Base-by-base conservation (phyloP, 352 stramenopile species). In the Globisporangium mamillatum region DNA sequence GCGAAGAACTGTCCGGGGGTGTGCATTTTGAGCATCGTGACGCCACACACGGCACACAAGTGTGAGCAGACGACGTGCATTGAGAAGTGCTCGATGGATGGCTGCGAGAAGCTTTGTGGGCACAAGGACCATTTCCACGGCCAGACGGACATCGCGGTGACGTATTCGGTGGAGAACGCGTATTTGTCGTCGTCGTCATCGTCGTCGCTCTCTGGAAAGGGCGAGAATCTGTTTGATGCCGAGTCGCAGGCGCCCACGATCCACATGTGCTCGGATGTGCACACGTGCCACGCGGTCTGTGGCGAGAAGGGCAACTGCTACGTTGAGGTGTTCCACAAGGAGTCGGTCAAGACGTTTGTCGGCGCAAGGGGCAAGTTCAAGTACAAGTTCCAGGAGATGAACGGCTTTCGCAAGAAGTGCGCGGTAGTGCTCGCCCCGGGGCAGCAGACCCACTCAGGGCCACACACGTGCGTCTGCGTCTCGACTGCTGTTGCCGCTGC, bases 321-420 rank as follows among this genome's bases (percentile, higher is more conserved):
- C 32, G 77, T 92, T 0, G 80, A 91, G 57, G 83, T 94, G 34
- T 81, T 86, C 63, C 73, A 89, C 16, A 89, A 92, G 52, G 68
- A 91, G 55, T 88, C 80, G 20, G 81, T 80, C 1, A 90, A 90
- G 70, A 88, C 71, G 8, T 93, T 94, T 64, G 68, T 65, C 0
- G 87, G 87, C 4, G 72, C 70, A 63, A 80, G 87, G 34, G 68
- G 79, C 7, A 81, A 69, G 3, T 92, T 94, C 54, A 73, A 88
- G 53, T 94, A 91, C 66, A 90, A 76, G 2, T 86, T 82, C 32
- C 80, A 94, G 69, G 87, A 92, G 62, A 94, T 94, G 84, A 94
- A 93, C 66, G 85, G 84, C 0, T 75, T 75, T 18, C 80, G 81
- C 9, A 91, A 91, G 66, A 89, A 89, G 52, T 94, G 84, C 54